These are phyloP conservation scores for Symbiodinium pilosum DNA, from an alignment of 73 alveolate genomes.

Conservation along the genomic window DNA sequence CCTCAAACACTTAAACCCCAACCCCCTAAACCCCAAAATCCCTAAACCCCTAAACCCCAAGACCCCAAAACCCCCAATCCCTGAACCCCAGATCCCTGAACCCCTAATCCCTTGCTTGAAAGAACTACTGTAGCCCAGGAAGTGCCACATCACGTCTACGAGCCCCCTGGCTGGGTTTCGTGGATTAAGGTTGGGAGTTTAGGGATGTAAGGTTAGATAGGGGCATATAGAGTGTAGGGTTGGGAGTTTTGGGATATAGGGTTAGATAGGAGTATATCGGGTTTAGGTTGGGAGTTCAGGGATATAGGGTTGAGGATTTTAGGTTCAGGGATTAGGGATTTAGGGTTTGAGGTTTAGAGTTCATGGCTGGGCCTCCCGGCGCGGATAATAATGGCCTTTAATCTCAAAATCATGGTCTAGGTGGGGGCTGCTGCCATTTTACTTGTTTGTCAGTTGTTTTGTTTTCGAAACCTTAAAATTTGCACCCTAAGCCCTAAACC, in stretches of 20 bases:
- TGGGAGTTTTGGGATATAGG: too few relatives aligned
- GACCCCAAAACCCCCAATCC: neutral
- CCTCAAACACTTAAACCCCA: neutral
- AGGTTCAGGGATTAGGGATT: neutral
- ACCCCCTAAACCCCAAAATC: neutral
- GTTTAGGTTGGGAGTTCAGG: too few relatives aligned
- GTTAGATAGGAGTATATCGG: too few relatives aligned
- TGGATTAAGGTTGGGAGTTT: too few relatives aligned
- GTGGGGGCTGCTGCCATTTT: too few relatives aligned
- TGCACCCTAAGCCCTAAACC: neutral
- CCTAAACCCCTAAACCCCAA: neutral
- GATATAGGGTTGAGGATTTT: too few relatives aligned
- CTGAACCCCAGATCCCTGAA: neutral
- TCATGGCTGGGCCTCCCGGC: too few relatives aligned
- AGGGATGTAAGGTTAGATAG: too few relatives aligned
- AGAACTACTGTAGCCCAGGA: slow-evolving; percentile 16
- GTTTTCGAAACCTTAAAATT: neutral
- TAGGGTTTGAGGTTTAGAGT: neutral
- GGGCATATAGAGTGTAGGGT: too few relatives aligned
- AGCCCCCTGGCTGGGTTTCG: slow-evolving; percentile 28
- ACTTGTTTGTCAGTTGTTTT: too few relatives aligned
- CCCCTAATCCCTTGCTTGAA: neutral
- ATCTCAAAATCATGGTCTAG: too few relatives aligned
- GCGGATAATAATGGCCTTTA: too few relatives aligned
- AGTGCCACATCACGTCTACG: slow-evolving; percentile 79